Base-by-base conservation (phyloP, 2,329 filamentous ascomycete genomes). In the Trichoderma aggressivum region DNA sequence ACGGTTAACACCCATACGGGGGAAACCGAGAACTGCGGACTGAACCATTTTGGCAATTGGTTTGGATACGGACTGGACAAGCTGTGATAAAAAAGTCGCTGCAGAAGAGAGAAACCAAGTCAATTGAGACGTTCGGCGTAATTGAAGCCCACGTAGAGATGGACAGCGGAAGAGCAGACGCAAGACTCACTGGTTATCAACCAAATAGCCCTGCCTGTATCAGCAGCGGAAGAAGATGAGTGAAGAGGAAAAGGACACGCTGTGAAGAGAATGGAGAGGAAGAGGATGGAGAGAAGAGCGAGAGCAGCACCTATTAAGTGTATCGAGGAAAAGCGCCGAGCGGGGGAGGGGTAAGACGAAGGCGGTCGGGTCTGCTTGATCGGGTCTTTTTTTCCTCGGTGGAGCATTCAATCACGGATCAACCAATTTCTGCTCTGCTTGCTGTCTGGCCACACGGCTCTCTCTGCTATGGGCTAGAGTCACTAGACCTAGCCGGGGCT, bases 1-100 rank as follows among this genome's bases (percentile, higher is more conserved):
- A 91, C 96, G 94, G 86, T 97, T 93, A 80, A 89, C 92, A 86
- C 96, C 96, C 93, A 98, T 98, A 82, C 96, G 95, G 84, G 96
- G 96, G 90, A 99, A 99, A 86, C 96, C 96, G 84, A 99, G 92
- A 84, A 99, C 89, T 78, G 96, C 86, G 76, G 88, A 89, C 81
- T 89, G 86, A 82, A 89, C 88, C 88, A 89, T 89, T 74, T 82
- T 88, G 82, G 75, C 78, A 80, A 79, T 80, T 78, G 74, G 73
- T 75, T 75, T 73, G 32, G 62, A 67, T 53, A 67, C 59, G 58
- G 34, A 58, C 61, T 66, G 36, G 64, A 67, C 55, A 47, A 67
- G 55, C 26, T 21, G 43, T 64, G 36, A 60, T 67, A 47, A 47
- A 32, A 36, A 47, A 32, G 16, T 58, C 43, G 50, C 53, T 70